Conservation (phyloP, 108 stramenopile species). For the Pseudonitzschia delicatissima region DNA sequence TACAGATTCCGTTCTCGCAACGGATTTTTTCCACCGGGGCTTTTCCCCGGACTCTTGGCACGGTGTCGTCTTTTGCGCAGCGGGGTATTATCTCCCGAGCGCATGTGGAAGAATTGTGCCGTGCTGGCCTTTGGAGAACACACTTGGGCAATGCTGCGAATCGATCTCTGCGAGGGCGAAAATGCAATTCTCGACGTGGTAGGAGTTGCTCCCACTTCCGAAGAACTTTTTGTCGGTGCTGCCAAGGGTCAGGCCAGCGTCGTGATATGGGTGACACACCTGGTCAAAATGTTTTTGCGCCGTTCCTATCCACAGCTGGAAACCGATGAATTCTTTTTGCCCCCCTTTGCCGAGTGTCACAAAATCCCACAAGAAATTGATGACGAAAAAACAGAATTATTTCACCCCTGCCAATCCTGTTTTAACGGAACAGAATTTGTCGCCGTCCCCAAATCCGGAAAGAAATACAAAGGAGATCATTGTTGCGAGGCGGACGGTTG, state of each 20-base stretch:
- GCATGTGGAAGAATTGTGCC: not conserved
- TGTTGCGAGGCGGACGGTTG: not conserved
- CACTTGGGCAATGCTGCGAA: not conserved
- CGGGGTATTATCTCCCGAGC: not conserved
- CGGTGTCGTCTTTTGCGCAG: not conserved
- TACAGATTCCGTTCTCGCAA: not conserved
- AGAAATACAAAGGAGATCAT: not conserved
- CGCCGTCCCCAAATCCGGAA: not conserved
- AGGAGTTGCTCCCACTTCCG: not conserved
- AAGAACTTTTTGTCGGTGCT: not conserved
- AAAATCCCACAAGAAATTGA: not conserved
- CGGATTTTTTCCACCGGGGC: not conserved
- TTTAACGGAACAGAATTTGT: not conserved
- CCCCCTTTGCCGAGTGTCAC: not conserved
- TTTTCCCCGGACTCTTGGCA: constrained; percentile 1
- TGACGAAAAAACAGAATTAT: not conserved
- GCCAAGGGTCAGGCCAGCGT: constrained; percentile 3
- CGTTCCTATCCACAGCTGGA: not conserved
- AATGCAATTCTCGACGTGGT: not conserved
- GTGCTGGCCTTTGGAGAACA: not conserved
- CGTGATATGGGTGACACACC: not conserved
- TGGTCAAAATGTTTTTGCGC: not conserved
- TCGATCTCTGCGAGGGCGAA: constrained; percentile 4
- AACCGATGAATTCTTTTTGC: not conserved
- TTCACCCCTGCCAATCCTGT: not conserved